Percentiles rank a stretch among this genome's conserved stretches.
Evolutionary conservation across 2,329 filamentous ascomycete genomes (phyloP).

Genomic region (Aspergillus pseudonomiae): DNA sequence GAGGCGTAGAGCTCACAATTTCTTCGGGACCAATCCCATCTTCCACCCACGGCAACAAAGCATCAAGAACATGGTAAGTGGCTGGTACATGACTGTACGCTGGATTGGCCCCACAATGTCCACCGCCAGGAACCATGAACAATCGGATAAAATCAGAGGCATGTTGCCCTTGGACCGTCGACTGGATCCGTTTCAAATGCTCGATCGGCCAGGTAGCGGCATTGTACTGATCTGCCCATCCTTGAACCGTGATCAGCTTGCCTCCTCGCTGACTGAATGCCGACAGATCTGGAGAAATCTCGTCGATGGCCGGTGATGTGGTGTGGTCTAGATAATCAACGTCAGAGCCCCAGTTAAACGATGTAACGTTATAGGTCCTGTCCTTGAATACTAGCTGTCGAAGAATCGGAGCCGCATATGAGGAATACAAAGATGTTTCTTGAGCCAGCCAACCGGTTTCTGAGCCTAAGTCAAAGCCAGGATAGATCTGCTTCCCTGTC

Average conservation of each 20-base stretch:
- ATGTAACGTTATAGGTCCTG: background rate
- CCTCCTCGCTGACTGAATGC: background rate
- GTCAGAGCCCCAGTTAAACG: background rate
- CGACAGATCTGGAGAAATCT: background rate
- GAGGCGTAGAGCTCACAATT: background rate
- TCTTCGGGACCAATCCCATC: background rate
- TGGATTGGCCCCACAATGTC: background rate
- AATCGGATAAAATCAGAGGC: background rate
- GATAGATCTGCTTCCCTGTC: background rate
- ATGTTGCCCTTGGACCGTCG: background rate
- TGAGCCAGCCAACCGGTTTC: background rate
- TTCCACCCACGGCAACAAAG: background rate
- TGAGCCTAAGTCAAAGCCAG: background rate
- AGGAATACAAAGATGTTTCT: background rate
- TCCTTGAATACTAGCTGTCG: background rate
- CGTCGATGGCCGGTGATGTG: background rate
- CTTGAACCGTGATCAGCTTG: background rate
- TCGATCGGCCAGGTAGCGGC: background rate
- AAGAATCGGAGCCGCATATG: background rate
- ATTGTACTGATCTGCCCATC: background rate
- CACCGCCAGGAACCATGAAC: background rate
- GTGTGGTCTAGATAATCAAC: background rate
- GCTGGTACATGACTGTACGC: background rate
- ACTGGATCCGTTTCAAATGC: background rate
- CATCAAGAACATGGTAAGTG: background rate